These are phyloP conservation scores for Penicillium sp. DNA, from an alignment of 2,329 filamentous ascomycete genomes.

Conservation along the genomic window DNA sequence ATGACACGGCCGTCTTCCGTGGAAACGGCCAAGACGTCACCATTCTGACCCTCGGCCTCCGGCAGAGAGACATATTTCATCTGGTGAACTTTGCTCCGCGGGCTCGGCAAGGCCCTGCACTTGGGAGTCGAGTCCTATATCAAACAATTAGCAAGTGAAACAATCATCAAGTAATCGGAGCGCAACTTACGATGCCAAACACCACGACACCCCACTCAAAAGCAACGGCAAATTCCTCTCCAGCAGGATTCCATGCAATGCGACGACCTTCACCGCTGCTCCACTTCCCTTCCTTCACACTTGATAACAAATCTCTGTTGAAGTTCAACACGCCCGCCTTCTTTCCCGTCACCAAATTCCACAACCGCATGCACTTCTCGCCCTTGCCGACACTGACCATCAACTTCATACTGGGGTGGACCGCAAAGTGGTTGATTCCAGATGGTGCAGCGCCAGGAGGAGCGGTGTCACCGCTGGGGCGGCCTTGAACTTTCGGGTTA, in stretches of 20 bases:
- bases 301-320: constrained; percentile 62
- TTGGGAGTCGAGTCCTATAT: constrained; percentile 67
- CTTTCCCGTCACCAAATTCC: constrained; percentile 95
- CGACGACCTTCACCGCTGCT: constrained; percentile 74
- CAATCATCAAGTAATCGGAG: background rate
- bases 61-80: constrained; percentile 61
- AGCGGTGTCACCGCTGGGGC: constrained; percentile 86
- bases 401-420: constrained; percentile 93
- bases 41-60: constrained; percentile 36
- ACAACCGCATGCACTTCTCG: constrained; percentile 85
- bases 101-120: constrained; percentile 64
- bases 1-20: constrained; percentile 87
- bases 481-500: constrained; percentile 69
- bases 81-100: constrained; percentile 75
- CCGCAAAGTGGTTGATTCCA: constrained; percentile 91
- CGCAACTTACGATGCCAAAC: constrained; percentile 63
- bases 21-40: constrained; percentile 65
- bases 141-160: constrained; percentile 14
- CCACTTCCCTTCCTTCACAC: constrained; percentile 70
- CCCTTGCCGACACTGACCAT: constrained; percentile 90
- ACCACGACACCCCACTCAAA: constrained; percentile 82
- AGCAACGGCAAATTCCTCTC: constrained; percentile 79
- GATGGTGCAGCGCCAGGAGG: constrained; percentile 71
- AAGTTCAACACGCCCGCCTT: constrained; percentile 93
- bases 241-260: constrained; percentile 71